phyloP scores from a whole-genome alignment of 1,139 yeast species.

The Meyerozyma elateridarum region DNA sequence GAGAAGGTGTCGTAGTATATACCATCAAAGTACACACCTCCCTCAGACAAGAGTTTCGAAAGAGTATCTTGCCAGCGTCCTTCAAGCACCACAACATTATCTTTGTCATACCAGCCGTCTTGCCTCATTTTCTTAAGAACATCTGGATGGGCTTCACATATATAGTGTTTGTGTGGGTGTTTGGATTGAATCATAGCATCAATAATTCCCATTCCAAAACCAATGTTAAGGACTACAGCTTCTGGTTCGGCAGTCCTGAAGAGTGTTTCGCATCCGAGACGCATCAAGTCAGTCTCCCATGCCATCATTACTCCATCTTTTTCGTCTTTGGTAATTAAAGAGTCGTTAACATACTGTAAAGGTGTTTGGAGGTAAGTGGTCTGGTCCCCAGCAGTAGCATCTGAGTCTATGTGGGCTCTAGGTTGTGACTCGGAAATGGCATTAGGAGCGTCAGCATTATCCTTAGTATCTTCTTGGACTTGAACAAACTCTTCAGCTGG shows the following conservation, averaged over 20 bases:
- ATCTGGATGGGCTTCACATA: constrained; percentile 93
- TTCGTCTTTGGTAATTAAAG: constrained; percentile 65
- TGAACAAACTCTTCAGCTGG: constrained; percentile 7
- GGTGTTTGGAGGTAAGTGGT: constrained; percentile 60
- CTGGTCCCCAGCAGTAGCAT: constrained; percentile 64
- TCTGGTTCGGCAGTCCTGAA: constrained; percentile 34
- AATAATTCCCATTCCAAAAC: constrained; percentile 96
- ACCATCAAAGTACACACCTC: constrained; percentile 74
- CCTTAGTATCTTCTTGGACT: constrained; percentile 5
- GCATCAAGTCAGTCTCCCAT: constrained; percentile 88
- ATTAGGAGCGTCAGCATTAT: constrained; percentile 12
- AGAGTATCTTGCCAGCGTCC: constrained; percentile 91
- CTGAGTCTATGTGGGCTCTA: constrained; percentile 12
- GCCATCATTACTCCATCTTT: constrained; percentile 97
- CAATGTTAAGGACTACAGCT: constrained; percentile 68
- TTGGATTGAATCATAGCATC: constrained; percentile 66
- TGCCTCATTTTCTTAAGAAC: constrained; percentile 61
- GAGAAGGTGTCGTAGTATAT: constrained; percentile 92
- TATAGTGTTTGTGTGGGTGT: constrained; percentile 70
- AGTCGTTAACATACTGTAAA: constrained; percentile 65
- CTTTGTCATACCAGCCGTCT: constrained; percentile 83
- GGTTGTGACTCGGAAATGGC: constrained; percentile 7
- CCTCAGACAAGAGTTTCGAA: constrained; percentile 58
- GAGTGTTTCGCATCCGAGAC: constrained; percentile 67
- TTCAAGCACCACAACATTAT: constrained; percentile 66